A percentile compares a stretch with the other conserved stretches of the same genome.
Conservation (phyloP, 805 yeast genomes). For the Candida germanica region DNA sequence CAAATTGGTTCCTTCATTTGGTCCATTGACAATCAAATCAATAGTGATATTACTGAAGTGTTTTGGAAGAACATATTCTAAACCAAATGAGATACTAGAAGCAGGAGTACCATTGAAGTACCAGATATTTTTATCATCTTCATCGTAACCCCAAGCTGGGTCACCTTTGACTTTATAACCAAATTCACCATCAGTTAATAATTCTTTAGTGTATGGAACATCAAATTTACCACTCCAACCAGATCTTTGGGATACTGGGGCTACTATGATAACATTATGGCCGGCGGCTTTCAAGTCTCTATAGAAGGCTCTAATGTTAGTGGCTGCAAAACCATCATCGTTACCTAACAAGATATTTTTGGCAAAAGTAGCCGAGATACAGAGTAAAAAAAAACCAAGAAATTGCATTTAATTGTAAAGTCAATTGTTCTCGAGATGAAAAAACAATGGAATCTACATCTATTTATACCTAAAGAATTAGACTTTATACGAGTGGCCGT, state of each 20-base stretch:
- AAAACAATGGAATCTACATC: too few species aligned
- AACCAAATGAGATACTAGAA: conserved; percentile 47
- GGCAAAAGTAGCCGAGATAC: too few species aligned
- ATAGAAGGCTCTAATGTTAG: conserved; percentile 54
- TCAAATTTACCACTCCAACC: conserved; percentile 56
- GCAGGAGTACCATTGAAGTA: conserved; percentile 58
- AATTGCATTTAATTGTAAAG: too few species aligned
- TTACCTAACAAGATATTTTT: conserved; percentile 37
- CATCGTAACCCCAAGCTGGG: conserved; percentile 55
- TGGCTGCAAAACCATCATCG: conserved; percentile 56
- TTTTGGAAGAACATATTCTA: conserved; percentile 46
- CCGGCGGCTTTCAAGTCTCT: conserved; percentile 45
- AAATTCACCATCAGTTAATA: conserved; percentile 43
- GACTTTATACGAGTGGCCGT: too few species aligned
- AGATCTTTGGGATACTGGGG: conserved; percentile 48
- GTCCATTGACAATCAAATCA: conserved; percentile 51
- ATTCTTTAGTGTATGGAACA: conserved; percentile 32
- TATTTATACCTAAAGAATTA: too few species aligned
- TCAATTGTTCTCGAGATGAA: too few species aligned
- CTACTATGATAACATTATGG: conserved; percentile 46
- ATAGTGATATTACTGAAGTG: conserved; percentile 41
- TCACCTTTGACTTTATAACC: conserved; percentile 43
- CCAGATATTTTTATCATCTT: conserved; percentile 38
- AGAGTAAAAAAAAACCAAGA: too few species aligned
- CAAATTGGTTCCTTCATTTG: conserved; percentile 50